phyloP scores from a whole-genome alignment of 2,329 filamentous ascomycete genomes.

The Pseudogymnoascus sp. region DNA sequence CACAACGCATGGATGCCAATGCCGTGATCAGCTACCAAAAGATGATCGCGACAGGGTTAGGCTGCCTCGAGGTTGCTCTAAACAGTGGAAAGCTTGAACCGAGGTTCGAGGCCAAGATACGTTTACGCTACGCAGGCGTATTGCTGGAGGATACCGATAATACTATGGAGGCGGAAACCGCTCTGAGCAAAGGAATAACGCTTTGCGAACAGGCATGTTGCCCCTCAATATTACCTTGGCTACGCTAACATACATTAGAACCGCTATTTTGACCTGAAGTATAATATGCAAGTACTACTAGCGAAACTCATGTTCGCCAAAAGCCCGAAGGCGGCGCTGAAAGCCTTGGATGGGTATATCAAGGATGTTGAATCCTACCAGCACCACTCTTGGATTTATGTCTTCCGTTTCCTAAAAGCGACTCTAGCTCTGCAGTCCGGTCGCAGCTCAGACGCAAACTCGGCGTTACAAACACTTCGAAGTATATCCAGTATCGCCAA shows the following conservation, averaged over 20 bases:
- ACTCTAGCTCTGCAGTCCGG: conserved; percentile 59
- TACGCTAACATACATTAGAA: conserved; percentile 34
- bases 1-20: conserved; percentile 41
- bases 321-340: conserved; percentile 66
- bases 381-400: conserved; percentile 67
- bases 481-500: conserved; percentile 54
- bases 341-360: conserved; percentile 62
- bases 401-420: conserved; percentile 66
- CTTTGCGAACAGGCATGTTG: conserved; percentile 55
- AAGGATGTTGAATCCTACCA: conserved; percentile 61
- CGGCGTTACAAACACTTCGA: conserved; percentile 62
- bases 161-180: conserved; percentile 63
- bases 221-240: background rate
- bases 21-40: conserved; percentile 61
- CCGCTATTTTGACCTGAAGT: conserved; percentile 60
- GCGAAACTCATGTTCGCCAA: conserved; percentile 63
- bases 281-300: conserved; percentile 68
- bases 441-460: conserved; percentile 52
- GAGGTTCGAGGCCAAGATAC: conserved; percentile 60
- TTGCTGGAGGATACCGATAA: conserved; percentile 70
- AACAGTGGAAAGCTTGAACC: conserved; percentile 54
- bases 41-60: conserved; percentile 63
- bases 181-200: conserved; percentile 63
- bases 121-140: conserved; percentile 64
- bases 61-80: conserved; percentile 64